A percentile compares a stretch with the other conserved stretches of the same genome.
Evolutionary conservation across 768 basidiomycete genomes (phyloP).

Genomic region (Rhizopogon vulgaris): DNA sequence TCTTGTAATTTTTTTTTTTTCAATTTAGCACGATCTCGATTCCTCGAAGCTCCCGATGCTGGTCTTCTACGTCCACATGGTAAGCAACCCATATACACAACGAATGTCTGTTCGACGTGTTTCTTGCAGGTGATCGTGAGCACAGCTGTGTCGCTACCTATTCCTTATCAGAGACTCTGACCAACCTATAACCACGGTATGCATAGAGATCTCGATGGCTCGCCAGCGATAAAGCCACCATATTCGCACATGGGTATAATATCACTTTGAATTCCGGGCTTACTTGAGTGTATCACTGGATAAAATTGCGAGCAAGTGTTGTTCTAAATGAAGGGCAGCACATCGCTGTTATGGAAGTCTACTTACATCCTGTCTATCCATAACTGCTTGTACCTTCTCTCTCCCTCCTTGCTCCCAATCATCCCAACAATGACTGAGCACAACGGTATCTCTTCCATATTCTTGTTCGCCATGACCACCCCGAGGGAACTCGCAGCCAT

Average conservation of each 20-base stretch:
- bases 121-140: conserved; percentile 8
- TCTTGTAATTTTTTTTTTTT: background rate
- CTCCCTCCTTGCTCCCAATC: conserved; percentile 30
- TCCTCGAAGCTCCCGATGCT: conserved; percentile 12
- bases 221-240: too few relatives aligned
- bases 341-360: too few relatives aligned
- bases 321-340: too few relatives aligned
- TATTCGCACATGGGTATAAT: background rate
- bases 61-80: conserved; percentile 19
- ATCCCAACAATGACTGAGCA: conserved; percentile 37
- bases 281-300: background rate
- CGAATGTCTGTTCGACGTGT: background rate
- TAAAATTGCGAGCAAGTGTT: background rate
- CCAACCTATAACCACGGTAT: too few relatives aligned
- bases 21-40: conserved; percentile 13
- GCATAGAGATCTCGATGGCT: too few relatives aligned
- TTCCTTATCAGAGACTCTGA: too few relatives aligned
- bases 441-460: conserved; percentile 24
- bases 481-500: conserved; percentile 19
- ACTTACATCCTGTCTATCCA: background rate
- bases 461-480: conserved; percentile 20
- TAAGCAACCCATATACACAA: background rate
- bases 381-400: background rate
- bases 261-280: too few relatives aligned
- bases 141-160: too few relatives aligned